Percentiles rank a stretch among this genome's conserved stretches.
Evolutionary conservation across 345 rosid genomes (phyloP).

Genomic region (Aurinia saxatilis): DNA sequence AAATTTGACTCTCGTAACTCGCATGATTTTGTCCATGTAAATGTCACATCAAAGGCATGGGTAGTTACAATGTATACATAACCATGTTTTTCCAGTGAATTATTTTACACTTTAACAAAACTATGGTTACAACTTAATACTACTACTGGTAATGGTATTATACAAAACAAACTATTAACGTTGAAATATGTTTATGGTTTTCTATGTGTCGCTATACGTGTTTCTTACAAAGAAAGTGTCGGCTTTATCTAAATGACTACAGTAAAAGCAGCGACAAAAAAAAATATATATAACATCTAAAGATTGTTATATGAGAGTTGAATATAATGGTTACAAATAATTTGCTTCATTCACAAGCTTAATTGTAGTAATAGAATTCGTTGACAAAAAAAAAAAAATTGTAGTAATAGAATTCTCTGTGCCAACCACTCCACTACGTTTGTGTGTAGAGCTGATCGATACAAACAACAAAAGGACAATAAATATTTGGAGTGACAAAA

Average conservation of each 20-base stretch:
- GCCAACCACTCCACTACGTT: conserved; percentile 23
- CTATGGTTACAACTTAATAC: conserved; percentile 11
- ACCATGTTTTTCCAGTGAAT: not conserved
- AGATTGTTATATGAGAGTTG: not conserved
- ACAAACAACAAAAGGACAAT: not conserved
- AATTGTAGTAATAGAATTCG: conserved; percentile 5
- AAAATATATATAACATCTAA: not conserved
- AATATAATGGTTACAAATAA: not conserved
- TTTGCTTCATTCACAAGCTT: conserved; percentile 22
- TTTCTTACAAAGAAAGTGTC: not conserved
- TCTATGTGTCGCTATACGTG: conserved; percentile 3
- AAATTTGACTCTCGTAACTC: conserved; percentile 23
- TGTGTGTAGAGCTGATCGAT: conserved; percentile 11
- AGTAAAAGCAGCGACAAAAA: not conserved
- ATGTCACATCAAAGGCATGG: conserved; percentile 15
- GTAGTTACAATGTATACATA: not conserved
- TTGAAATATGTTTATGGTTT: too few species aligned
- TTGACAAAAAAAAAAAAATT: too few species aligned
- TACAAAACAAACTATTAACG: not conserved
- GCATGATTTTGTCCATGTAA: conserved; percentile 26
- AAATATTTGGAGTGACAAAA: not conserved
- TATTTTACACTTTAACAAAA: conserved; percentile 13
- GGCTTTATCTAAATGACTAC: not conserved
- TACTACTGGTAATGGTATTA: conserved; percentile 4
- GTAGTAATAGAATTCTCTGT: conserved; percentile 4